Conservation (phyloP, 139 green algal species). For the Zygnema circumcarinatum region DNA sequence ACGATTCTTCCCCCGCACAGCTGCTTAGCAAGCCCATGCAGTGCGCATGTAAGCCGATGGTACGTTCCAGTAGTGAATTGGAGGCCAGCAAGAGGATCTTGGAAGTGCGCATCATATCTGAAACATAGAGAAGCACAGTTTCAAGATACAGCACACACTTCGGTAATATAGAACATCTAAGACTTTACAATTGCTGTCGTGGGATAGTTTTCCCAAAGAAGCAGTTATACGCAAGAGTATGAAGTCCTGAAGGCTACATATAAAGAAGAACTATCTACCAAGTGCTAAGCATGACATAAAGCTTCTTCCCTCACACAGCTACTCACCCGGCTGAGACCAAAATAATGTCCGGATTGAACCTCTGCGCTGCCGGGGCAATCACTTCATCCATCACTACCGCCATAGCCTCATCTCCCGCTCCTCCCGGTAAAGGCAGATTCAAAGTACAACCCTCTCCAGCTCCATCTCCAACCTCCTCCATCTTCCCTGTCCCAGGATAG, state of each 20-base stretch:
- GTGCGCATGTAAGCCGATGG: slow-evolving; percentile 67
- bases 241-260: no score
- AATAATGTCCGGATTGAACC: slow-evolving; percentile 87
- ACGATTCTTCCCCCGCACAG: slow-evolving; percentile 77
- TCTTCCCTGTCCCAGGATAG: slow-evolving; percentile 73
- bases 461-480: slow-evolving; percentile 69
- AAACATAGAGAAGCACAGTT: background rate
- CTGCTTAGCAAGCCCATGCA: slow-evolving; percentile 67
- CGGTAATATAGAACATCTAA: no score
- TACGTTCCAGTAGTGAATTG: slow-evolving; percentile 80
- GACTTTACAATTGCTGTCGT: no score
- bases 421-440: slow-evolving; percentile 61
- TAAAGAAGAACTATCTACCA: no score
- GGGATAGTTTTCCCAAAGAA: no score
- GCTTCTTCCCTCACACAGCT: no score
- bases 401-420: slow-evolving; percentile 73
- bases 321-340: slow-evolving; percentile 76
- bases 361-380: slow-evolving; percentile 72
- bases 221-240: no score
- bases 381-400: slow-evolving; percentile 75
- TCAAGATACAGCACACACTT: slow-evolving; percentile 27
- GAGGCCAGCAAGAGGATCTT: slow-evolving; percentile 82
- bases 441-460: slow-evolving; percentile 74
- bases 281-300: no score
- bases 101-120: slow-evolving; percentile 87